Conservation (phyloP, 2,329 filamentous ascomycete species). For the Trichoderma atroviride region DNA sequence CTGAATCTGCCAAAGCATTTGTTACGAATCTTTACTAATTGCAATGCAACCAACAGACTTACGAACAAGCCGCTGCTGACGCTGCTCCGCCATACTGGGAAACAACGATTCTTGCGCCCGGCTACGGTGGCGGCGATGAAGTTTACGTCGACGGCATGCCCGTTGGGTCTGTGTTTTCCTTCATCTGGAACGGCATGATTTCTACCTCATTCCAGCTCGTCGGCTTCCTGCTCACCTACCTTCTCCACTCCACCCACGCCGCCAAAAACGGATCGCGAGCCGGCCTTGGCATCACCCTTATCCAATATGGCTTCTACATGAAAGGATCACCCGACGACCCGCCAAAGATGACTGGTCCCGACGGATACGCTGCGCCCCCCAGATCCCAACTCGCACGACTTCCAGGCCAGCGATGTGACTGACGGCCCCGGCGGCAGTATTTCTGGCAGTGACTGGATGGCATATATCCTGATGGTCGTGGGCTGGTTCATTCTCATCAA, state of each 20-base stretch:
- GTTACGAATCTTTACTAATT: background rate
- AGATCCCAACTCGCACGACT: conserved; percentile 89
- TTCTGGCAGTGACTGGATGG: conserved; percentile 80
- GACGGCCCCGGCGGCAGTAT: conserved; percentile 56
- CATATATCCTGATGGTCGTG: conserved; percentile 92
- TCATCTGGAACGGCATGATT: conserved; percentile 93
- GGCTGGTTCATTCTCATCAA: conserved; percentile 98
- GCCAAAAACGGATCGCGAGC: conserved; percentile 97
- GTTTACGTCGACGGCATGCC: conserved; percentile 97
- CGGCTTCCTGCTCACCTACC: conserved; percentile 96
- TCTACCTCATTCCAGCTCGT: conserved; percentile 96
- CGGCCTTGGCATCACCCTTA: conserved; percentile 89
- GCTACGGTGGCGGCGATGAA: conserved; percentile 85
- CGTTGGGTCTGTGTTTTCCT: conserved; percentile 83
- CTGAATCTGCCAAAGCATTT: background rate
- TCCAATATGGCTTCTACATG: conserved; percentile 98
- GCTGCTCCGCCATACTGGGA: conserved; percentile 98
- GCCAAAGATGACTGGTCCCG: conserved; percentile 52
- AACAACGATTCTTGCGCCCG: conserved; percentile 93
- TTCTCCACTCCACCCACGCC: conserved; percentile 95
- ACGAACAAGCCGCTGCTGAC: conserved; percentile 97
- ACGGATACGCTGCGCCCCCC: conserved; percentile 72
- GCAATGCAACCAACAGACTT: conserved; percentile 64
- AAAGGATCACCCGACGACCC: conserved; percentile 60
- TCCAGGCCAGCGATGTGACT: conserved; percentile 72